These are phyloP conservation scores for Pigoraptor vietnamica DNA, from an alignment of 78 protist genomes.

Conservation along the genomic window DNA sequence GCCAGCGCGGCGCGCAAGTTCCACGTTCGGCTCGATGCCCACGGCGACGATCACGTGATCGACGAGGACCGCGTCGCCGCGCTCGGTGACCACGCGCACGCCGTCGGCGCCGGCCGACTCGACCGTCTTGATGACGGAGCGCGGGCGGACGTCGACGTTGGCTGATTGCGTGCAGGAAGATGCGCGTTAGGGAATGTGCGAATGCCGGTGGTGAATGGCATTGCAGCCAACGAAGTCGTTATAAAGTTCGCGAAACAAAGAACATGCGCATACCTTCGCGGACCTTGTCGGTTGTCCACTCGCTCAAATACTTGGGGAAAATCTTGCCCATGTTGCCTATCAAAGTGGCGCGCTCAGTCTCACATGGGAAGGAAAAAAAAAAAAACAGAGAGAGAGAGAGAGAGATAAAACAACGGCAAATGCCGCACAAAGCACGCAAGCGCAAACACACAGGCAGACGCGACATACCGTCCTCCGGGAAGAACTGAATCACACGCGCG, in stretches of 20 bases:
- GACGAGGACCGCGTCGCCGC: neutral
- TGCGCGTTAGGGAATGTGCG: no score
- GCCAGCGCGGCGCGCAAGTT: constrained; percentile 43
- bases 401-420: neutral
- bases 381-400: neutral
- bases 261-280: neutral
- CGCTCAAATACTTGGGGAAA: constrained; percentile 47
- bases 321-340: constrained; percentile 31
- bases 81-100: neutral
- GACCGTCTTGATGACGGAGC: neutral
- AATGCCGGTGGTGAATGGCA: no score
- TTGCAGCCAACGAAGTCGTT: no score
- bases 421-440: neutral
- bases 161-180: neutral
- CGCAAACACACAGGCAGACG: neutral
- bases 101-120: neutral
- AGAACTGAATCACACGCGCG: constrained; percentile 43
- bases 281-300: constrained; percentile 44
- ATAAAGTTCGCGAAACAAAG: neutral
- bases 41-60: constrained; percentile 36
- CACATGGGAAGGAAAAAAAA: neutral
- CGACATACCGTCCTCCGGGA: constrained; percentile 50
- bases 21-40: constrained; percentile 57
- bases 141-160: neutral
- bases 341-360: neutral